Evolutionary conservation across 352 stramenopile species (phyloP), one percentile per base, ranked within the genome.

Genomic region (Phytopythium oedochilum): DNA sequence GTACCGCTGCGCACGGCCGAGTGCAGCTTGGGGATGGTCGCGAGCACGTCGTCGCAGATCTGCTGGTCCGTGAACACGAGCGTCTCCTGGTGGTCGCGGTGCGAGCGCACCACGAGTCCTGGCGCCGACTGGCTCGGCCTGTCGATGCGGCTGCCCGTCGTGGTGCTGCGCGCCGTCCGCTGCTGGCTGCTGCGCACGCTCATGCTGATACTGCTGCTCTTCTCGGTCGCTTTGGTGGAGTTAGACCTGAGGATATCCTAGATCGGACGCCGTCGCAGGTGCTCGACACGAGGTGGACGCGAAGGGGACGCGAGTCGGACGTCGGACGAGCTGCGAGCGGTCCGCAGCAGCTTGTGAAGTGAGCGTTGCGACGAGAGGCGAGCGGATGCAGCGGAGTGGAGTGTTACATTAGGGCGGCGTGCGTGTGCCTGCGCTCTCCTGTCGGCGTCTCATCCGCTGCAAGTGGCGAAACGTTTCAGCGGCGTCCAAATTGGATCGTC

Each of bases 21-120:
- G 47, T 78, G 67, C 35, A 88, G 62, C 64, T 84, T 84, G 28
- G 72, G 65, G 50, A 88, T 75, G 38, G 77, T 84, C 2, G 67
- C 66, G n/a, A 88, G 57, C 35, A 86, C 64, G 50, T 88, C 74
- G 56, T 80, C 70, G 44, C 67, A 76, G 61, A 88, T 72, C 57
- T 86, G 60, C 36, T 86, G 67, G 49, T 80, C 68, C 44, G 73
- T 63, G 57, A 87, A 71, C 51, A 78, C 63, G 25, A 78, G 44
- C 11, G 44, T 70, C 42, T 75, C 60, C 15, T 52, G 34, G 26
- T 63, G 63, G 39, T 68, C 58, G 38, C 48, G 34, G 12, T 62
- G 56, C 12, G 47, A 63, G 36, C 61, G 62, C 28, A 73, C 52
- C 10, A 66, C 48, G 36, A 73, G 50, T 9, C 66, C 66, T 7